Percentiles rank a stretch among this genome's conserved stretches.
These are phyloP conservation scores for Discostella stelligeroides DNA, from an alignment of 108 stramenopile genomes.

Conservation along the genomic window DNA sequence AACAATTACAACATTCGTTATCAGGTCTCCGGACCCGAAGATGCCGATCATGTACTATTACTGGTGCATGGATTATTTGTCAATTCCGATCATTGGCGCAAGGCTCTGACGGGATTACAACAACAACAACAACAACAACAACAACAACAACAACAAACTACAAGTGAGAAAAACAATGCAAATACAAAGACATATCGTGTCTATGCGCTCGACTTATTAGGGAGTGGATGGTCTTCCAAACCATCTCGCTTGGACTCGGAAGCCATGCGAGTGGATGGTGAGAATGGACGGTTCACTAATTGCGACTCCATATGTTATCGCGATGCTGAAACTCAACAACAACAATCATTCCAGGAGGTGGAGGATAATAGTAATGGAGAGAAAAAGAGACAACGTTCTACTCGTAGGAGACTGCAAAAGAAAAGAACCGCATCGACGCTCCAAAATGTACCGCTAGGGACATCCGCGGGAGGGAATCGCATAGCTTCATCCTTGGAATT, in stretches of 20 bases:
- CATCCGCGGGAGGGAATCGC: slow-evolving; percentile 55
- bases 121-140: neutral
- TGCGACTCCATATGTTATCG: slow-evolving; percentile 37
- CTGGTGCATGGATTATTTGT: slow-evolving; percentile 87
- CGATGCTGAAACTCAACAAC: too few relatives aligned
- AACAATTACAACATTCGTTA: slow-evolving; percentile 64
- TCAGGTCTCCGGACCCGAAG: slow-evolving; percentile 68
- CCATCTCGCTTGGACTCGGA: slow-evolving; percentile 56
- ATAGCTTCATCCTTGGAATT: slow-evolving; percentile 58
- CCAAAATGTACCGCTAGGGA: slow-evolving; percentile 61
- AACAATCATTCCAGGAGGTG: neutral
- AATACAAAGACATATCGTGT: slow-evolving; percentile 50
- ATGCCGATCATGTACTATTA: slow-evolving; percentile 47
- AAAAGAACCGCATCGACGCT: slow-evolving; percentile 41
- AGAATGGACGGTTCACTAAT: slow-evolving; percentile 59
- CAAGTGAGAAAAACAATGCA: neutral
- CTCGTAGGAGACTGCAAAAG: slow-evolving; percentile 13
- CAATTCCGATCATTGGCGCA: slow-evolving; percentile 87
- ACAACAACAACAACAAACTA: neutral
- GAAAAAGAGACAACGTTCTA: too few relatives aligned
- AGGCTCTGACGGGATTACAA: slow-evolving; percentile 60
- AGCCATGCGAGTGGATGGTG: slow-evolving; percentile 62
- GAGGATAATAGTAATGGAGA: neutral
- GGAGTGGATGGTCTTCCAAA: slow-evolving; percentile 89
- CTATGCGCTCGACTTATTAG: slow-evolving; percentile 89